Evolutionary conservation across 1,139 yeast genomes (phyloP).

Genomic region (Petasospora rhodanensis): DNA sequence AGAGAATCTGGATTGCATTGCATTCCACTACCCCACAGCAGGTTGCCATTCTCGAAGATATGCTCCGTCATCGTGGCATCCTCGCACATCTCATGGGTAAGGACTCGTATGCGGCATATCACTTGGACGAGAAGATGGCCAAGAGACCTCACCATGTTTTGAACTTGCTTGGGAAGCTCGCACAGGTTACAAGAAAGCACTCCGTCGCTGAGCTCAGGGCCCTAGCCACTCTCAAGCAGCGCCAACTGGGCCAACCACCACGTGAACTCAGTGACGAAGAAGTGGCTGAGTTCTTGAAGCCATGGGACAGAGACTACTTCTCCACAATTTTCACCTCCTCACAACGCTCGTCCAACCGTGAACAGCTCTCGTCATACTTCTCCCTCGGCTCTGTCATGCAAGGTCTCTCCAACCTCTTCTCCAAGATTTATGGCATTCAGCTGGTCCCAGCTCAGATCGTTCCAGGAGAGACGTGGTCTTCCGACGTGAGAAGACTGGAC

Average conservation of each 20-base stretch:
- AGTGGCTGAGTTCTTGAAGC: conserved; percentile 49
- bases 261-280: conserved; percentile 33
- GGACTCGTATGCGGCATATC: conserved; percentile 71
- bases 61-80: conserved; percentile 63
- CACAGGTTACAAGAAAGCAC: conserved; percentile 45
- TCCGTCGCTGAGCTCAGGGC: conserved; percentile 56
- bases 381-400: conserved; percentile 85
- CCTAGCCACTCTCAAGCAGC: conserved; percentile 37
- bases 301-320: conserved; percentile 91
- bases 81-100: conserved; percentile 75
- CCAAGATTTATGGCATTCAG: conserved; percentile 68
- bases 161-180: conserved; percentile 60
- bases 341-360: conserved; percentile 32
- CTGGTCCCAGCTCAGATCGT: conserved; percentile 62
- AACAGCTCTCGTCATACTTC: conserved; percentile 56
- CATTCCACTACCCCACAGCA: conserved; percentile 58
- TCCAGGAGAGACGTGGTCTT: conserved; percentile 85
- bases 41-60: conserved; percentile 49
- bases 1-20: conserved; percentile 68
- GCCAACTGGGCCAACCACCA: conserved; percentile 24
- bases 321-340: conserved; percentile 36
- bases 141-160: conserved; percentile 71
- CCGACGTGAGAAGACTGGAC: conserved; percentile 78
- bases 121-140: conserved; percentile 88
- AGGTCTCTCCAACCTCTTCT: conserved; percentile 72